Evolutionary conservation across 2,329 filamentous ascomycete genomes (phyloP), one percentile per base, ranked within the genome.

Genomic region (Colletotrichum cereale): DNA sequence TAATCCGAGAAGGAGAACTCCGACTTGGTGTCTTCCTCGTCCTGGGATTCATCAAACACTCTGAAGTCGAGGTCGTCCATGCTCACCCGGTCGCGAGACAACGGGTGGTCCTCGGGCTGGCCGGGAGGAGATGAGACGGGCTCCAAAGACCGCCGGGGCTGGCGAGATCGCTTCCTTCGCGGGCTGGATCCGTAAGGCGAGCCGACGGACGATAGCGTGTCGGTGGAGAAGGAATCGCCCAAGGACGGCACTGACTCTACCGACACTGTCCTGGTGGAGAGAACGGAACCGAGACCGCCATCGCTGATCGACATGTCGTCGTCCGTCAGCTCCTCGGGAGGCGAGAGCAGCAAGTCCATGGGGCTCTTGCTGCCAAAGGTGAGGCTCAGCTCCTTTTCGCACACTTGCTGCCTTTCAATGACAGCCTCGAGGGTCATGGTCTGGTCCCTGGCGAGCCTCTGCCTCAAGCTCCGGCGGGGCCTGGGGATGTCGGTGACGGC

Each of bases 211-310:
- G 86, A 85, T 4, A 85, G 74, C 1, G 81, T 78, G 60, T 87
- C 86, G 8, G 86, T 88, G 8, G 82, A 83, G 61, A 86, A 83
- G 0, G 89, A 91, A 56, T 86, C 86, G 53, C 84, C 84, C 10
- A 91, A 79, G 1, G 89, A 91, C 2, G 89, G 89, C 72, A 91
- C 84, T 2, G 89, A 91, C 72, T 91, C 89, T 62, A 87, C 82
- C 14, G 89, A 91, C 10, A 86, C 82, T 2, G 88, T 88, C 63
- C 88, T 85, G 1, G 83, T 86, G 4, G 87, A 90, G 58, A 88
- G 78, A 24, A 84, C 79, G 11, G 86, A 89, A 31, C 86, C 86
- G 29, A 86, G 81, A 42, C 84, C 84, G 77, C 86, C 88, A 67
- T 90, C 88, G 75, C 84, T 87, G 5, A 83, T 74, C 18, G 77